phyloP scores from a whole-genome alignment of 2,329 filamentous ascomycete genomes.

The Alternaria sp. region DNA sequence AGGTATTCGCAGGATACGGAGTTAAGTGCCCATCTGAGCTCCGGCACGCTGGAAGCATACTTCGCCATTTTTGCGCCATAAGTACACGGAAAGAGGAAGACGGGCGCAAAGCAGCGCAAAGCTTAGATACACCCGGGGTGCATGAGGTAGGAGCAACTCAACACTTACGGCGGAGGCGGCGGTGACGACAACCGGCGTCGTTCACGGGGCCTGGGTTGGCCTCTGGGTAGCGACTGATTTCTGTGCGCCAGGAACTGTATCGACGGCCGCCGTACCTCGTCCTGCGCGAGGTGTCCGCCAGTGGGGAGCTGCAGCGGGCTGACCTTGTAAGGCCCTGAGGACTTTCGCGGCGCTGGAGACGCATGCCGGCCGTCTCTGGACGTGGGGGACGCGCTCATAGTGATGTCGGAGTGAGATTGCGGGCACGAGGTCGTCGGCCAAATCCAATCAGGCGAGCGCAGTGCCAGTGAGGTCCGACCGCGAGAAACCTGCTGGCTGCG shows the following conservation, averaged over 20 bases:
- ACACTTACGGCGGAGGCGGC: slow-evolving; percentile 51
- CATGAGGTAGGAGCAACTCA: slow-evolving; percentile 4
- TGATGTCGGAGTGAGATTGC: slow-evolving; percentile 21
- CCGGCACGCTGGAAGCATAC: slow-evolving; percentile 31
- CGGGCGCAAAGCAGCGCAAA: slow-evolving; percentile 5
- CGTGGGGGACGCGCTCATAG: slow-evolving; percentile 46
- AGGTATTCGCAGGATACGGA: slow-evolving; percentile 19
- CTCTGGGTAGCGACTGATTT: slow-evolving; percentile 38
- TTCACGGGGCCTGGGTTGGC: slow-evolving; percentile 41
- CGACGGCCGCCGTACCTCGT: slow-evolving; percentile 43
- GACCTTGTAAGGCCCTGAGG: slow-evolving; percentile 23
- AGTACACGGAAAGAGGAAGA: slow-evolving; percentile 2
- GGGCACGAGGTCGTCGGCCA: slow-evolving; percentile 27
- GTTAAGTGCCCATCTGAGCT: slow-evolving; percentile 21
- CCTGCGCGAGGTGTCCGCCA: slow-evolving; percentile 26
- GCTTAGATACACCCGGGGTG: slow-evolving; percentile 1
- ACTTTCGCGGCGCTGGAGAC: slow-evolving; percentile 32
- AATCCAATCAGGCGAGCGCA: slow-evolving; percentile 27
- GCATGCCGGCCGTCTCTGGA: slow-evolving; percentile 33
- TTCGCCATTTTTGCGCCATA: slow-evolving; percentile 24
- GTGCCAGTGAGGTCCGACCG: slow-evolving; percentile 18
- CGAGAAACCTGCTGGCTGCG: slow-evolving; percentile 27
- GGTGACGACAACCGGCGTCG: slow-evolving; percentile 49
- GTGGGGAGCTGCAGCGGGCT: slow-evolving; percentile 37
- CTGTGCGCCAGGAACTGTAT: slow-evolving; percentile 48